phyloP scores from a whole-genome alignment of 371 early-diverging fungal genomes.

The Thermomucor indicae-seudaticae region DNA sequence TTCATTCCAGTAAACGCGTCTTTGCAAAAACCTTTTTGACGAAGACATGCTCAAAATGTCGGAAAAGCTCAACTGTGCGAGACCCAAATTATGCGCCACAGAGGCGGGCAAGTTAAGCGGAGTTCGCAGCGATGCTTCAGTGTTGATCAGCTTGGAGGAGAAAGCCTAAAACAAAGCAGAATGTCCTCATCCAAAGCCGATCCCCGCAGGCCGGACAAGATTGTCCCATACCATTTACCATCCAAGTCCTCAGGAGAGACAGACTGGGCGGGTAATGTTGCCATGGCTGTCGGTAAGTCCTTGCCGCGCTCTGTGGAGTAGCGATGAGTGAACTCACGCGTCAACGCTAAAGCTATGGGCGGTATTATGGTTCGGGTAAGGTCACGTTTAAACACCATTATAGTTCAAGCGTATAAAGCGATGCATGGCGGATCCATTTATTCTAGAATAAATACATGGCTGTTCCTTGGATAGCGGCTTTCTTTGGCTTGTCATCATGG shows the following conservation, averaged over 20 bases:
- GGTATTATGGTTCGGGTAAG: constrained; percentile 42
- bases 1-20: no score
- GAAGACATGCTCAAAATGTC: no score
- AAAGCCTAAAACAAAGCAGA: not conserved
- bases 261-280: constrained; percentile 29
- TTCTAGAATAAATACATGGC: constrained; percentile 30
- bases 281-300: constrained; percentile 34
- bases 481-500: constrained; percentile 33
- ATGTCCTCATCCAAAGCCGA: constrained; percentile 41
- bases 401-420: not conserved
- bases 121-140: no score
- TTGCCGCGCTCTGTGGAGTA: no score
- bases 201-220: constrained; percentile 37
- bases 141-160: no score
- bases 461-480: constrained; percentile 42
- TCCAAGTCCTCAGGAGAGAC: constrained; percentile 17
- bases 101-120: no score
- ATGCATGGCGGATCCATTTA: not conserved
- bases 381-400: not conserved
- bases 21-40: no score
- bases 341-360: constrained; percentile 28
- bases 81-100: no score
- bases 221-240: constrained; percentile 42
- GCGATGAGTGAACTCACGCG: not conserved
- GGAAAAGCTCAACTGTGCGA: no score